These are phyloP conservation scores for Abortiporus biennis DNA, from an alignment of 1,284 basidiomycete genomes.

Conservation along the genomic window DNA sequence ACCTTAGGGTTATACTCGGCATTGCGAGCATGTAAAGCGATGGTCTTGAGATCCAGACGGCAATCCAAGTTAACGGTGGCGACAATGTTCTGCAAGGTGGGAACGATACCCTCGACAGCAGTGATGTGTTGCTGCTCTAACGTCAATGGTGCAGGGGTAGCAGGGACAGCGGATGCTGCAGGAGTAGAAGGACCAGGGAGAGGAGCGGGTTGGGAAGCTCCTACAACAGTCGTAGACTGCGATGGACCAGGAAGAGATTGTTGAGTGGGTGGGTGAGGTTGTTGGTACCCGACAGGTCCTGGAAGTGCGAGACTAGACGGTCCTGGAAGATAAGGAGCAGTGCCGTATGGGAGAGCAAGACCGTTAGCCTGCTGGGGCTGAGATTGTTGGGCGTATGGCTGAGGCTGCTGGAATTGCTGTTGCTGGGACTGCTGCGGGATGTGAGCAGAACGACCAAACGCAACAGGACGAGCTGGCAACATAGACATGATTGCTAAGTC, in stretches of 20 bases:
- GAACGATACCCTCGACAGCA: slow-evolving; percentile 91
- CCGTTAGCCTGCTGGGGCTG: slow-evolving; percentile 27
- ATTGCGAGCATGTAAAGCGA: slow-evolving; percentile 95
- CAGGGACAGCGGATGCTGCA: slow-evolving; percentile 37
- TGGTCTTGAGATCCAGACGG: slow-evolving; percentile 96
- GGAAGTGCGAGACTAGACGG: slow-evolving; percentile 38
- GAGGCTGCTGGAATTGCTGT: slow-evolving; percentile 28
- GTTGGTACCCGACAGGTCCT: slow-evolving; percentile 29
- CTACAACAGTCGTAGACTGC: slow-evolving; percentile 21
- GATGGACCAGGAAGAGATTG: slow-evolving; percentile 23
- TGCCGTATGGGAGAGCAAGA: slow-evolving; percentile 42
- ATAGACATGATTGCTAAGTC: slow-evolving; percentile 34
- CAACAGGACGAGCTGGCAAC: slow-evolving; percentile 70
- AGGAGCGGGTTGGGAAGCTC: slow-evolving; percentile 27
- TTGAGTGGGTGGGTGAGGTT: slow-evolving; percentile 31
- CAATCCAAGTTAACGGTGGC: slow-evolving; percentile 99
- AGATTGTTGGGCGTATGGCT: slow-evolving; percentile 18
- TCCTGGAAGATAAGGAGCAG: slow-evolving; percentile 33
- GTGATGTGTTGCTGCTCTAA: slow-evolving; percentile 90
- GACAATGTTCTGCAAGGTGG: slow-evolving; percentile 97
- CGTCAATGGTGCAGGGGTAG: slow-evolving; percentile 67
- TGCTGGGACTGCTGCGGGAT: slow-evolving; percentile 32
- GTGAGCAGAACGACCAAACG: slow-evolving; percentile 58
- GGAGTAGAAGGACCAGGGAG: slow-evolving; percentile 53
- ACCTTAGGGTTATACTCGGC: slow-evolving; percentile 99